These are phyloP conservation scores for Heliamphora pulchella DNA, from an alignment of 179 eudicot species.

Conservation along the genomic window DNA sequence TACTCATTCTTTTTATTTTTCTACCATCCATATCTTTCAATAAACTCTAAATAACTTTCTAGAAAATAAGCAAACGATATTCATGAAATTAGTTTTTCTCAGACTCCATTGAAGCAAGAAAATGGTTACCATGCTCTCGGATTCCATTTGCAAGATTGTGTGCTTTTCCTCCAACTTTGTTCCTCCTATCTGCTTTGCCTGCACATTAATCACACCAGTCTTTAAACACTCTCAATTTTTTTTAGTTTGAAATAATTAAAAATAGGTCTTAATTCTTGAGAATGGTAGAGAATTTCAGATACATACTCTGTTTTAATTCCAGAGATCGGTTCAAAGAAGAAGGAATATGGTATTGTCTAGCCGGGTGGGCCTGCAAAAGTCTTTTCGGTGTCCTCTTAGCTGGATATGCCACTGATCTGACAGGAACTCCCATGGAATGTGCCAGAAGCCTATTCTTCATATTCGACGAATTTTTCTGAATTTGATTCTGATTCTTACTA, in stretches of 20 bases:
- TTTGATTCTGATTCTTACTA: neutral
- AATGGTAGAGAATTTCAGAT: neutral
- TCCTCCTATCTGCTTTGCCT: constrained; percentile 24
- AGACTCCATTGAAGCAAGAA: neutral
- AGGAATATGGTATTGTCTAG: constrained; percentile 14
- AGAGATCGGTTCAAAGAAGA: constrained; percentile 10
- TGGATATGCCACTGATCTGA: constrained; percentile 17
- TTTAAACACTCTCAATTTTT: neutral
- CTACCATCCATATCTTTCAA: neutral
- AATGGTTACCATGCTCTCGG: constrained; percentile 29
- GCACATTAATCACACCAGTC: constrained; percentile 12
- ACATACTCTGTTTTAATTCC: constrained; percentile 21
- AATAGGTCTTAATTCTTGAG: neutral
- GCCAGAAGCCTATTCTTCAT: constrained; percentile 11
- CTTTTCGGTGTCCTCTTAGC: constrained; percentile 8
- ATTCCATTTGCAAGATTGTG: constrained; percentile 27
- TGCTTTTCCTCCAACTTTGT: constrained; percentile 24
- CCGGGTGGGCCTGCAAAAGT: constrained; percentile 18
- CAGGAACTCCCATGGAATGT: constrained; percentile 20
- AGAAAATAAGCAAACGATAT: neutral
- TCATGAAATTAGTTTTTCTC: neutral
- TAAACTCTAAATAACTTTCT: neutral
- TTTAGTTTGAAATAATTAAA: neutral
- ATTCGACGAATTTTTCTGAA: neutral
- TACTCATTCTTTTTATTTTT: neutral